Conservation (phyloP, 2,329 filamentous ascomycete species). For the Zelopaecilomyces penicillatus region DNA sequence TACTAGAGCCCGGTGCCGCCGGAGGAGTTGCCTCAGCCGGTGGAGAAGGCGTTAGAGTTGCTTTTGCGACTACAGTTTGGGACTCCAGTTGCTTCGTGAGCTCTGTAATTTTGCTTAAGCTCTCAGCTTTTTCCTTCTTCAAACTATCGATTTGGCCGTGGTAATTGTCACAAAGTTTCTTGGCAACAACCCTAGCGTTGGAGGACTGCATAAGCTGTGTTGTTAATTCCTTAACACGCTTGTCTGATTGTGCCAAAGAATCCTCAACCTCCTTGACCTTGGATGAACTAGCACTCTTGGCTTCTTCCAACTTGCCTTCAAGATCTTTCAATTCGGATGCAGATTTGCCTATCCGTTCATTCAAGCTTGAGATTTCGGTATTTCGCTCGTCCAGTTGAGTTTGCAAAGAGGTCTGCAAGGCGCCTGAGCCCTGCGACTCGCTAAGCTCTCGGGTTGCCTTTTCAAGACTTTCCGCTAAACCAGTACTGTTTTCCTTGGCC, state of each 20-base stretch:
- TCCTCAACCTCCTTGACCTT: slow-evolving; percentile 28
- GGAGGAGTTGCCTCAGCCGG: slow-evolving; percentile 16
- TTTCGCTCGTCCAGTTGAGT: slow-evolving; percentile 40
- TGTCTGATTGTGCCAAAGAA: slow-evolving; percentile 26
- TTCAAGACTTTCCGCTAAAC: slow-evolving; percentile 60
- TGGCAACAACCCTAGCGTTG: slow-evolving; percentile 32
- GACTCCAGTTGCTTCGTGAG: slow-evolving; percentile 36
- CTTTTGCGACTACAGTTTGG: slow-evolving; percentile 12
- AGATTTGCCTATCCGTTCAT: slow-evolving; percentile 36
- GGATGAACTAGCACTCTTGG: slow-evolving; percentile 22
- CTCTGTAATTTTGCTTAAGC: slow-evolving; percentile 27
- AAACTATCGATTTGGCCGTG: slow-evolving; percentile 28
- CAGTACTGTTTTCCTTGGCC: slow-evolving; percentile 60
- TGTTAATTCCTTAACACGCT: slow-evolving; percentile 31
- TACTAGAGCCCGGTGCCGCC: slow-evolving; percentile 7
- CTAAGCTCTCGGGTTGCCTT: slow-evolving; percentile 56
- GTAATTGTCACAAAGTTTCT: slow-evolving; percentile 31
- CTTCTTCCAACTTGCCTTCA: slow-evolving; percentile 27
- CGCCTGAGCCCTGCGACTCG: slow-evolving; percentile 33
- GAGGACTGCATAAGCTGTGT: slow-evolving; percentile 30
- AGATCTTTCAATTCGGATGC: slow-evolving; percentile 37
- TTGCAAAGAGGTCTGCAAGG: slow-evolving; percentile 37
- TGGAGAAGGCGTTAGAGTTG: slow-evolving; percentile 16
- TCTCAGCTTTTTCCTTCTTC: slow-evolving; percentile 24
- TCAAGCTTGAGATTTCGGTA: slow-evolving; percentile 40